Evolutionary conservation across 176 grass and related monocot genomes (phyloP).

Genomic region (Thalia dealbata): DNA sequence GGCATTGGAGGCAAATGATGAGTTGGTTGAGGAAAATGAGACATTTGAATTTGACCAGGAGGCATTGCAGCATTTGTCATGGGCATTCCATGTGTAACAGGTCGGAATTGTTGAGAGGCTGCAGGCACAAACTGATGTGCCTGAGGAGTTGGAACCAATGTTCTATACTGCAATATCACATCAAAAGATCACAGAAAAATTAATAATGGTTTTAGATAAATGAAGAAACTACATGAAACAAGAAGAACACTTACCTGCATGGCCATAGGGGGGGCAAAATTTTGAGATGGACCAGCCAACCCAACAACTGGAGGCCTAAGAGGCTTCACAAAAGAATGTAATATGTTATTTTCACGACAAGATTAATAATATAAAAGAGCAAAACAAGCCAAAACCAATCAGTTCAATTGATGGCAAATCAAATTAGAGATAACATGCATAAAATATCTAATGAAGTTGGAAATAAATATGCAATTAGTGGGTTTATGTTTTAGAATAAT

Average conservation of each 20-base stretch:
- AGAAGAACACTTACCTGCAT: conserved; percentile 54
- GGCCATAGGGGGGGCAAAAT: conserved; percentile 66
- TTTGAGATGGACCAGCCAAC: conserved; percentile 49
- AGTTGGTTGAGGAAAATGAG: conserved; percentile 5
- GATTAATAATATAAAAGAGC: not conserved
- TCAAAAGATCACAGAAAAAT: conserved; percentile 19
- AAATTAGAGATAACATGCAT: not conserved
- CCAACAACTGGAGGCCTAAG: conserved; percentile 58
- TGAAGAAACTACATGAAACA: conserved; percentile 2
- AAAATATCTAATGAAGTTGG: not conserved
- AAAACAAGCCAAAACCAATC: not conserved
- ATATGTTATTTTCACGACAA: conserved; percentile 4
- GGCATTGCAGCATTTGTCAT: conserved; percentile 3
- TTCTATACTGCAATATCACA: conserved; percentile 50
- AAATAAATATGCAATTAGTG: not conserved
- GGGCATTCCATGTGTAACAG: conserved; percentile 43
- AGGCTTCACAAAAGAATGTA: conserved; percentile 33
- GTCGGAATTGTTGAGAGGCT: conserved; percentile 35
- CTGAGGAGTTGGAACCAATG: conserved; percentile 30
- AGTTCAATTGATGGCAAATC: not conserved
- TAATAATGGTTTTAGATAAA: conserved; percentile 15
- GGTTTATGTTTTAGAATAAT: not conserved
- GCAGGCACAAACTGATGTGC: conserved; percentile 42
- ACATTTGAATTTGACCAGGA: conserved; percentile 9
- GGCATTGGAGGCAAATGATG: conserved; percentile 1